A percentile compares a stretch with the other conserved stretches of the same genome.
Evolutionary conservation across 495 filamentous ascomycete genomes (phyloP).

Genomic region (Penicillium parvum): DNA sequence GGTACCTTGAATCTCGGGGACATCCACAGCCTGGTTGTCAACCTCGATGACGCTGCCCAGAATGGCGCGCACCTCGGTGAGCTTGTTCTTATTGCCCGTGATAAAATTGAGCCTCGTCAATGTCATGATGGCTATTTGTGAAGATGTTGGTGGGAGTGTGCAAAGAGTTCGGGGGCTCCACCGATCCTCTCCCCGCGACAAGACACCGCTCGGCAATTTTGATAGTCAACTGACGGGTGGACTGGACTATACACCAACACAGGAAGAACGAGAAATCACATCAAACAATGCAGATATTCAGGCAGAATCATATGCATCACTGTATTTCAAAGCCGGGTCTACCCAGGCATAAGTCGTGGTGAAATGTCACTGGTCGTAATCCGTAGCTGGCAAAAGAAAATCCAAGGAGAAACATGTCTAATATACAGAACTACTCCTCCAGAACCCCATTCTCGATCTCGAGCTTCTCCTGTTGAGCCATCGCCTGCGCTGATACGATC

Average conservation of each 20-base stretch:
- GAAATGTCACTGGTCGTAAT: constrained; percentile 28
- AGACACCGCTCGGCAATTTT: constrained; percentile 1
- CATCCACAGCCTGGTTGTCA: constrained; percentile 67
- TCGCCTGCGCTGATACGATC: constrained; percentile 93
- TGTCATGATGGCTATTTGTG: constrained; percentile 17
- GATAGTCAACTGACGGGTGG: neutral
- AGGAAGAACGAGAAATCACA: neutral
- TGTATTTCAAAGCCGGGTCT: constrained; percentile 20
- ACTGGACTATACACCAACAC: neutral
- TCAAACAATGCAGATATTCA: neutral
- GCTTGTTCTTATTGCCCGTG: constrained; percentile 92
- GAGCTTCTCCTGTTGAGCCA: constrained; percentile 85
- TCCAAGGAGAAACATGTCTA: constrained; percentile 20
- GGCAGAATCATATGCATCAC: constrained; percentile 24
- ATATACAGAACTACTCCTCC: constrained; percentile 34
- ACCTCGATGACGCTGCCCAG: constrained; percentile 69
- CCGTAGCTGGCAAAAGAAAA: constrained; percentile 27
- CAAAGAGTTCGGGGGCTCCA: constrained; percentile 1
- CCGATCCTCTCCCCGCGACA: constrained; percentile 1
- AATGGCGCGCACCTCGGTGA: constrained; percentile 81
- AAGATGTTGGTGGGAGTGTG: neutral
- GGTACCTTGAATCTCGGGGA: constrained; percentile 86
- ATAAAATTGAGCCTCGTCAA: constrained; percentile 76
- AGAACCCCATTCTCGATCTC: constrained; percentile 48
- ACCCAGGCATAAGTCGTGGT: constrained; percentile 17